Evolutionary conservation across 2,329 filamentous ascomycete genomes (phyloP), one percentile per base, ranked within the genome.

Genomic region (Macrophomina pseudophaseolina): DNA sequence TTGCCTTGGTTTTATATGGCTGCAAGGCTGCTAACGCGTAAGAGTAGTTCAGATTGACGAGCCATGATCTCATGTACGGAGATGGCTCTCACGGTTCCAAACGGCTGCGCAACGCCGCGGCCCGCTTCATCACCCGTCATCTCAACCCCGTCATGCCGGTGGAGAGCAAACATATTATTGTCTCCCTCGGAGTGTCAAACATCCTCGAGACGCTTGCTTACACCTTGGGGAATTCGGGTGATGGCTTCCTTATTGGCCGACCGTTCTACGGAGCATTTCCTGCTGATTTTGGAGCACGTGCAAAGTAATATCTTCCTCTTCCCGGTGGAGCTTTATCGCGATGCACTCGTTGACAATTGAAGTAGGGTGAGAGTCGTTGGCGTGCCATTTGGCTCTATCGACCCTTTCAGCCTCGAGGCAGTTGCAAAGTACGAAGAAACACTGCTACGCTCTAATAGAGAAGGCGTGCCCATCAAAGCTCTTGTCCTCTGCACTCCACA

Each of bases 231-330:
- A 80, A 82, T 63, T 72, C 74, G 0, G 80, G 80, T 0, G 82
- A 86, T 54, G 82, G 78, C 0, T 79, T 86, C 30, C 70, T 86
- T 12, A 71, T 84, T 2, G 79, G 74, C 40, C 73, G 80, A 12
- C 83, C 84, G 0, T 76, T 80, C 9, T 86, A 86, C 66, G 80
- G 80, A 30, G 76, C 80, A n/a, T 86, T 86, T 65, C 76, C 80
- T 23, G 72, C 79, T 1, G 84, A 86, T 69, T 82, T 85, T 53
- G 79, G 80, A 0, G 77, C 80, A 23, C 79, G 81, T 56, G 79
- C 82, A 7, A 64, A 68, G 16, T 60, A 71, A 68, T 49, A 52
- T 23, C 30, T 14, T 9, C 3, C 46, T 54, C n/a, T 5, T 16
- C 8, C 42, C n/a, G 9, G 18, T 60, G 12, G 4, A n/a, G 2